Conservation (phyloP, 2,329 filamentous ascomycete species). For the Fusarium sp. region DNA sequence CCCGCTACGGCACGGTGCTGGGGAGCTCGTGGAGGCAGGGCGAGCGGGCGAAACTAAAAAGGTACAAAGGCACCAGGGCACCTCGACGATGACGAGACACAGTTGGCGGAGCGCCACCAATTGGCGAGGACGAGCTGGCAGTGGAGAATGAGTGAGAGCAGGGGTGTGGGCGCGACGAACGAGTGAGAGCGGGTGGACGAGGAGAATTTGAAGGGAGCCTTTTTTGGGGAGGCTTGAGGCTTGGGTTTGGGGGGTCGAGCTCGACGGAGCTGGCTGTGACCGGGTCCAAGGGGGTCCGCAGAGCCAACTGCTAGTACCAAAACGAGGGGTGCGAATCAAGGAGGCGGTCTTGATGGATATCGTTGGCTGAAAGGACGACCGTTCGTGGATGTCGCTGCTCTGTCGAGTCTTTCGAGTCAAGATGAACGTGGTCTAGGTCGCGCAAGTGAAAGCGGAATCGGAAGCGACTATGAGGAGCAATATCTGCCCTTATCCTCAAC, state of each 20-base stretch:
- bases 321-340: slow-evolving; percentile 29
- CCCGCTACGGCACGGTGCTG: slow-evolving; percentile 33
- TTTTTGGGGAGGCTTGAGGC: slow-evolving; percentile 12
- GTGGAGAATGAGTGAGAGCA: slow-evolving; percentile 38
- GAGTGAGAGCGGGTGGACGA: slow-evolving; percentile 34
- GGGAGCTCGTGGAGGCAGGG: slow-evolving; percentile 42
- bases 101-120: slow-evolving; percentile 40
- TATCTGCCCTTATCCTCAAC: slow-evolving; percentile 11
- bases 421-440: slow-evolving; percentile 13
- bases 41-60: slow-evolving; percentile 40
- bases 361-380: slow-evolving; percentile 31
- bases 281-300: slow-evolving; percentile 20
- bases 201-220: slow-evolving; percentile 34
- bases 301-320: slow-evolving; percentile 9
- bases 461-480: slow-evolving; percentile 13
- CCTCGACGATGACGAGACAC: slow-evolving; percentile 47
- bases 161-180: slow-evolving; percentile 38
- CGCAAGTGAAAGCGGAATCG: slow-evolving; percentile 10
- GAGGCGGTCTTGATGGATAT: slow-evolving; percentile 19
- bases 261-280: slow-evolving; percentile 22
- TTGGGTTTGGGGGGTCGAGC: slow-evolving; percentile 26
- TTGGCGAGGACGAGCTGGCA: slow-evolving; percentile 38
- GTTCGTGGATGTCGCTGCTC: slow-evolving; percentile 23
- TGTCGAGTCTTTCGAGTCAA: slow-evolving; percentile 13
- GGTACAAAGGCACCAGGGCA: slow-evolving; percentile 40